phyloP scores from a whole-genome alignment of 257 asterid genomes.

The Solanum boliviense region DNA sequence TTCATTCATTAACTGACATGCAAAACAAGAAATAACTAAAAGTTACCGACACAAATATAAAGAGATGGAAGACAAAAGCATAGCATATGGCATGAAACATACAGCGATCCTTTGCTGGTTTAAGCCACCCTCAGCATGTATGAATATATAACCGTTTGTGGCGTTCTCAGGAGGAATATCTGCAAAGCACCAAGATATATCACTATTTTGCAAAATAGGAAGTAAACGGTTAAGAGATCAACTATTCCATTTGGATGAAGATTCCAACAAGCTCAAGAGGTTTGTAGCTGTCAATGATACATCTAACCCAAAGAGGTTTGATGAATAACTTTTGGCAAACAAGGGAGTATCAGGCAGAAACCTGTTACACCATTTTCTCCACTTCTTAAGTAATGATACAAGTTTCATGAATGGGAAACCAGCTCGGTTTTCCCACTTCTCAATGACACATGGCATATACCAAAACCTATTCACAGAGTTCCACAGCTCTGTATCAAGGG shows the following conservation, averaged over 20 bases:
- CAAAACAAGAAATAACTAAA: neutral
- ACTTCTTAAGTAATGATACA: neutral
- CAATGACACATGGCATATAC: neutral
- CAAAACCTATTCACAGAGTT: neutral
- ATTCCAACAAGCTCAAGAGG: neutral
- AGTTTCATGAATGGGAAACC: neutral
- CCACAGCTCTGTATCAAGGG: neutral
- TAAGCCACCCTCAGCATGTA: conserved; percentile 99
- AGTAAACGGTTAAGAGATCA: neutral
- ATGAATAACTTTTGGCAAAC: neutral
- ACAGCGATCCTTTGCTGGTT: conserved; percentile 99
- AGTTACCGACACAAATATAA: neutral
- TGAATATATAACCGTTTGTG: conserved; percentile 83
- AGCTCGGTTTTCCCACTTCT: neutral
- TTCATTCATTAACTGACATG: neutral
- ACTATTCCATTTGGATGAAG: neutral
- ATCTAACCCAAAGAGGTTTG: neutral
- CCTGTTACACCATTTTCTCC: neutral
- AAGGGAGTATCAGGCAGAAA: neutral
- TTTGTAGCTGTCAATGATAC: neutral
- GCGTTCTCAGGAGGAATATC: conserved; percentile 71
- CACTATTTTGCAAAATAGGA: neutral
- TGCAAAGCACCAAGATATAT: conserved; percentile 23
- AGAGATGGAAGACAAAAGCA: neutral
- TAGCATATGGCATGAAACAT: conserved; percentile 11